Conservation (phyloP, 2,329 filamentous ascomycete genomes). For the Trichoderma afroharzianum region DNA sequence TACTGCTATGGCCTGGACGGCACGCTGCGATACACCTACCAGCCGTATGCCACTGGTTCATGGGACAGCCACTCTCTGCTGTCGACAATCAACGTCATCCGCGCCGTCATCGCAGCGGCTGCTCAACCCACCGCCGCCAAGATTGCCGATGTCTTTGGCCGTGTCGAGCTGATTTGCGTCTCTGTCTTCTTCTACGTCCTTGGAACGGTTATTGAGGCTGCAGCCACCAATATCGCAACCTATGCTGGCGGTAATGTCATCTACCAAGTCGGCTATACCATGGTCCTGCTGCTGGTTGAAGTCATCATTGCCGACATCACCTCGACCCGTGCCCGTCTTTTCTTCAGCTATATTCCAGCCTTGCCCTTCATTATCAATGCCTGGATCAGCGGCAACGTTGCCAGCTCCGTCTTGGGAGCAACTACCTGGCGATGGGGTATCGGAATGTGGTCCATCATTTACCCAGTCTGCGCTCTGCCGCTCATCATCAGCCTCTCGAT, state of each 20-base stretch:
- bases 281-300: slow-evolving; percentile 58
- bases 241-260: slow-evolving; percentile 58
- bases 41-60: slow-evolving; percentile 50
- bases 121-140: slow-evolving; percentile 56
- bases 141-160: slow-evolving; percentile 60
- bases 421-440: slow-evolving; percentile 61
- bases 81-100: slow-evolving; percentile 55
- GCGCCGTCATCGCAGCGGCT: slow-evolving; percentile 57
- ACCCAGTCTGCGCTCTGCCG: slow-evolving; percentile 54
- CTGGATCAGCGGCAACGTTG: slow-evolving; percentile 60
- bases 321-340: slow-evolving; percentile 57
- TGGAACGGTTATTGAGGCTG: slow-evolving; percentile 56
- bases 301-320: slow-evolving; percentile 63
- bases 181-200: slow-evolving; percentile 59
- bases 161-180: slow-evolving; percentile 53
- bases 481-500: slow-evolving; percentile 50
- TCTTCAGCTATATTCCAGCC: slow-evolving; percentile 63
- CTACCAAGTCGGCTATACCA: slow-evolving; percentile 63
- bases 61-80: slow-evolving; percentile 53
- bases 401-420: slow-evolving; percentile 42
- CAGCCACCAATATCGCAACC: slow-evolving; percentile 43
- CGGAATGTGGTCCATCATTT: slow-evolving; percentile 64
- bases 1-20: slow-evolving; percentile 63
- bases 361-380: slow-evolving; percentile 61
- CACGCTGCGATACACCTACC: slow-evolving; percentile 52